Percentiles rank a stretch among this genome's conserved stretches.
These are phyloP conservation scores for Mesotaenium endlicherianum DNA, from an alignment of 139 green algal genomes.

Conservation along the genomic window DNA sequence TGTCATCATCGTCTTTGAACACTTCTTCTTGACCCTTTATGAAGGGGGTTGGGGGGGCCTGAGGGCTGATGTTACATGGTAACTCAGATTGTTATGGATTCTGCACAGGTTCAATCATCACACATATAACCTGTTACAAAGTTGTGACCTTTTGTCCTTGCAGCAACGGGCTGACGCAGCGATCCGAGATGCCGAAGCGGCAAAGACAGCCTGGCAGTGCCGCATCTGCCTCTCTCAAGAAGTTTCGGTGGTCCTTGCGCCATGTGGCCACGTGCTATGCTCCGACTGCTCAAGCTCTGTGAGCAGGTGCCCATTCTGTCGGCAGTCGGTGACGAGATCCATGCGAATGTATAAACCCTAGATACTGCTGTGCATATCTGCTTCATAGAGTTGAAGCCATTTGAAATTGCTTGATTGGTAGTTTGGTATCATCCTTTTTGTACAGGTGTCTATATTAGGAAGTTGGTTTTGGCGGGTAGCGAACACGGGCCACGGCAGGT, in stretches of 20 bases:
- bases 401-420: too few relatives aligned
- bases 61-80: background rate
- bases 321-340: slow-evolving; percentile 8
- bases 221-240: slow-evolving; percentile 65
- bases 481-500: background rate
- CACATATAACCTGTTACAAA: background rate
- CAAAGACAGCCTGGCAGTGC: slow-evolving; percentile 55
- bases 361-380: background rate
- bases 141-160: background rate
- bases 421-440: too few relatives aligned
- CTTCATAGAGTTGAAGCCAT: background rate
- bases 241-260: slow-evolving; percentile 56
- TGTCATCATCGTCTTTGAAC: background rate
- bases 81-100: too few relatives aligned
- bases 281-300: slow-evolving; percentile 39
- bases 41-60: too few relatives aligned
- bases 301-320: slow-evolving; percentile 61
- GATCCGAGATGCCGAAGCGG: slow-evolving; percentile 41
- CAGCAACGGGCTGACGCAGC: background rate
- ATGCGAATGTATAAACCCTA: slow-evolving; percentile 56
- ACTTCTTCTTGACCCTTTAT: background rate
- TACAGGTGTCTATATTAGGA: too few relatives aligned
- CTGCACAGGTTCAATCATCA: background rate
- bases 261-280: slow-evolving; percentile 66
- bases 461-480: too few relatives aligned